Evolutionary conservation across 805 yeast species (phyloP), one percentile per base, ranked within the genome.

Genomic region (Candida montana): DNA sequence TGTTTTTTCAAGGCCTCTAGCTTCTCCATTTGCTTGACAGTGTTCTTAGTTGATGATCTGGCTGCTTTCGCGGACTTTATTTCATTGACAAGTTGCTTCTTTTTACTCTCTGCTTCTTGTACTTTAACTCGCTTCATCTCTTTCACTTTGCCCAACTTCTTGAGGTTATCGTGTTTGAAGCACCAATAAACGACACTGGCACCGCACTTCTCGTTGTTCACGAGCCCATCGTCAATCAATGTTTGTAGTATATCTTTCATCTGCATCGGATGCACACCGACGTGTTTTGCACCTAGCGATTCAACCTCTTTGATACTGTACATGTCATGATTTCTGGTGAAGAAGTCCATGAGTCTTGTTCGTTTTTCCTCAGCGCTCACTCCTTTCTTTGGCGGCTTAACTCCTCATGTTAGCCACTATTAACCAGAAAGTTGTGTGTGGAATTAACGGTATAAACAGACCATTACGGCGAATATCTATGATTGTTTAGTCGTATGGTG

Each of bases 131-230:
- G 6, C 18, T 42, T 40, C 36, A 33, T 31, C 16, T 32, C 27
- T 20, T 35, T 12, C 21, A 35, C n/a, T 5, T 44, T 44, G 17
- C 52, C 49, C 28, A 54, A 35, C 17, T 47, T 51, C 45, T 44
- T 50, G 33, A 52, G 41, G 46, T 53, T 46, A 46, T 61, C 65
- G 42, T 58, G 62, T 46, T 55, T 59, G 54, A 71, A 75, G 39
- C 72, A 62, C 78, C 79, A 77, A 44, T 74, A 77, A 3, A 75
- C 58, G 40, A 72, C 72, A 12, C 71, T 63, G 12, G 64, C 61
- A 0, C 83, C 84, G 53, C 83, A 76, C 54, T 77, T 78, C 45
- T 74, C 79, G 31, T 67, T 64, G 33, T 66, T 67, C 7, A 76
- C 64, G 24, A 74, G 49, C 19, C 65, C 70, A 39, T 77, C 83